Percentiles rank a stretch among this genome's conserved stretches.
Evolutionary conservation across 108 stramenopile genomes (phyloP).

Genomic region (Aurantiochytrium sp.): DNA sequence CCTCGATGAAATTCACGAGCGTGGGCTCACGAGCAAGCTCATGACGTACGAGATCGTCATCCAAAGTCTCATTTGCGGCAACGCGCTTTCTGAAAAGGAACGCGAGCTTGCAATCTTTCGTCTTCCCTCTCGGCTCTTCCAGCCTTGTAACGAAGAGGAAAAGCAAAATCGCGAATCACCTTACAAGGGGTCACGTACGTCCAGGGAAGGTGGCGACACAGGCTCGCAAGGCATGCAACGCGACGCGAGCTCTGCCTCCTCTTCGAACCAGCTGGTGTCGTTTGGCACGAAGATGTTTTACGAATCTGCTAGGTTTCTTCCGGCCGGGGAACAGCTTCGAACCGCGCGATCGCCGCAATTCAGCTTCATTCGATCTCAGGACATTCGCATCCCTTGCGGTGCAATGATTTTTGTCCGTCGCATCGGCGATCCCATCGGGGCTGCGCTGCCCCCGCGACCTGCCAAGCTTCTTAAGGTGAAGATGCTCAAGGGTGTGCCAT

Average conservation of each 20-base stretch:
- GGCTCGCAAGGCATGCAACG: not conserved
- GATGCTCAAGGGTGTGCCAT: not conserved
- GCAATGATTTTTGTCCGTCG: not conserved
- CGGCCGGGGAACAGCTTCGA: not conserved
- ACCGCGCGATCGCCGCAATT: not conserved
- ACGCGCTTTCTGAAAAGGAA: not conserved
- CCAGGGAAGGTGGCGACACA: not conserved
- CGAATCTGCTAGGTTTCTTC: not conserved
- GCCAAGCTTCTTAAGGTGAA: not conserved
- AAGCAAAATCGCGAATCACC: too few species aligned
- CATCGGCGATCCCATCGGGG: not conserved
- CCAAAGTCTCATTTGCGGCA: not conserved
- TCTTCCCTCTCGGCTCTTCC: not conserved
- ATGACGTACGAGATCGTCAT: not conserved
- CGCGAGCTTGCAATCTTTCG: not conserved
- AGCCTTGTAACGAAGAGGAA: not conserved
- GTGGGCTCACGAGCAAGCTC: not conserved
- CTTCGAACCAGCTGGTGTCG: not conserved
- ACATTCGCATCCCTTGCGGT: not conserved
- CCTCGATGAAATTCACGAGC: not conserved
- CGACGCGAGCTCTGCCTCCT: not conserved
- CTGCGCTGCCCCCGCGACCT: not conserved
- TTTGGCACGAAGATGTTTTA: not conserved
- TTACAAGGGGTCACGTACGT: too few species aligned
- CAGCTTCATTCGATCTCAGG: not conserved